Percentiles rank a stretch among this genome's conserved stretches.
Evolutionary conservation across 495 filamentous ascomycete genomes (phyloP).

Genomic region (Neurospora intermedia): DNA sequence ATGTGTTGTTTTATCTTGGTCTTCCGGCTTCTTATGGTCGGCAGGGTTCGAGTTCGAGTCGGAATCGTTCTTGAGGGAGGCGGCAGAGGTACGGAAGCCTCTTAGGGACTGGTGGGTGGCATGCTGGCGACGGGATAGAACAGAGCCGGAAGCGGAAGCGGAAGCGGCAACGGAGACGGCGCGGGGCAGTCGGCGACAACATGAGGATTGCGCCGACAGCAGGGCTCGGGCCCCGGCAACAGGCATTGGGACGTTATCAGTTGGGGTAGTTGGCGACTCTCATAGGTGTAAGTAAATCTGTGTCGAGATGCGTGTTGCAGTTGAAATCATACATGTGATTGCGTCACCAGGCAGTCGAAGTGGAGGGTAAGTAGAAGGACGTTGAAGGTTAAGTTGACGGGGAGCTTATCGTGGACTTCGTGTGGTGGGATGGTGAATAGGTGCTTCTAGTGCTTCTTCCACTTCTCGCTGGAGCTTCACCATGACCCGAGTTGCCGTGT

Average conservation of each 20-base stretch:
- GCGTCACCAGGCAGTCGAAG: neutral
- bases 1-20: neutral
- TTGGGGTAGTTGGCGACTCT: neutral
- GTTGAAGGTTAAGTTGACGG: neutral
- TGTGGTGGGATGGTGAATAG: neutral
- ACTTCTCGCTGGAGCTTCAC: too few relatives aligned
- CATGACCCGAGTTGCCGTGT: too few relatives aligned
- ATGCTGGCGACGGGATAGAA: neutral
- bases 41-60: conserved; percentile 1
- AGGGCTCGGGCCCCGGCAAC: conserved; percentile 23
- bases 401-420: neutral
- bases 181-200: conserved; percentile 10
- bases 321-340: neutral
- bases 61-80: conserved; percentile 6
- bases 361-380: neutral
- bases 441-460: too few relatives aligned
- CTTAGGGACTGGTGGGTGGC: neutral
- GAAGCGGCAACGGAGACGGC: neutral
- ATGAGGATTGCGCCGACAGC: conserved; percentile 13
- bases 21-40: neutral
- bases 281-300: conserved; percentile 6
- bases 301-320: conserved; percentile 1
- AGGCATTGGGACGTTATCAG: conserved; percentile 16
- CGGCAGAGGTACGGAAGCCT: conserved; percentile 13
- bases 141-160: neutral